These are phyloP conservation scores for Heterobasidion irregulare DNA, from an alignment of 1,284 basidiomycete species.

Conservation along the genomic window DNA sequence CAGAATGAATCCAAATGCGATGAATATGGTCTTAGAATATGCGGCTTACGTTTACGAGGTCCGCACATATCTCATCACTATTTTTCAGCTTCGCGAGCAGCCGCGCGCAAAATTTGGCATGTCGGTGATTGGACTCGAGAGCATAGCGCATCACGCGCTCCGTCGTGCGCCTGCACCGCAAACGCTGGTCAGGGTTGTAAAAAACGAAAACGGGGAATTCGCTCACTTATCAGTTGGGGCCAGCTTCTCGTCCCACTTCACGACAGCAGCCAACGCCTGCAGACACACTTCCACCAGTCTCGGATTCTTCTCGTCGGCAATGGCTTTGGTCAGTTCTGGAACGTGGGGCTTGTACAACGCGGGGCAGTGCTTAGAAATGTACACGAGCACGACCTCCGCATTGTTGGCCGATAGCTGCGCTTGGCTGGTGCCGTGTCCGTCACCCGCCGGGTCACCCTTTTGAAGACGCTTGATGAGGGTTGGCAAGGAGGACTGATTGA, in stretches of 20 bases:
- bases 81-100: conserved; percentile 59
- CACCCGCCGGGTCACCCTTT: conserved; percentile 25
- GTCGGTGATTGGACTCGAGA: conserved; percentile 50
- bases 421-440: conserved; percentile 25
- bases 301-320: conserved; percentile 57
- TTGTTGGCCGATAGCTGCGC: conserved; percentile 31
- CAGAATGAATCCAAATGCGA: not conserved
- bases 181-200: not conserved
- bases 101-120: conserved; percentile 86
- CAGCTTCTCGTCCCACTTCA: conserved; percentile 48
- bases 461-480: conserved; percentile 67
- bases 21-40: too few relatives aligned
- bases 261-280: conserved; percentile 67
- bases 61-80: conserved; percentile 38
- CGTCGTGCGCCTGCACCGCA: conserved; percentile 41
- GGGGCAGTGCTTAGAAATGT: conserved; percentile 76
- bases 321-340: conserved; percentile 63
- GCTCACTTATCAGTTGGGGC: conserved; percentile 62
- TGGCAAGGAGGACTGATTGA: conserved; percentile 84
- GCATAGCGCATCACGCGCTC: conserved; percentile 63
- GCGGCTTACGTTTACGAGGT: conserved; percentile 57
- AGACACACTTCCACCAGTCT: conserved; percentile 61
- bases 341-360: conserved; percentile 69
- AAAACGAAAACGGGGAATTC: not conserved
- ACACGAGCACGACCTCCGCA: conserved; percentile 44